These are phyloP conservation scores for Teratosphaeria destructans DNA, from an alignment of 2,329 filamentous ascomycete genomes.

Conservation along the genomic window DNA sequence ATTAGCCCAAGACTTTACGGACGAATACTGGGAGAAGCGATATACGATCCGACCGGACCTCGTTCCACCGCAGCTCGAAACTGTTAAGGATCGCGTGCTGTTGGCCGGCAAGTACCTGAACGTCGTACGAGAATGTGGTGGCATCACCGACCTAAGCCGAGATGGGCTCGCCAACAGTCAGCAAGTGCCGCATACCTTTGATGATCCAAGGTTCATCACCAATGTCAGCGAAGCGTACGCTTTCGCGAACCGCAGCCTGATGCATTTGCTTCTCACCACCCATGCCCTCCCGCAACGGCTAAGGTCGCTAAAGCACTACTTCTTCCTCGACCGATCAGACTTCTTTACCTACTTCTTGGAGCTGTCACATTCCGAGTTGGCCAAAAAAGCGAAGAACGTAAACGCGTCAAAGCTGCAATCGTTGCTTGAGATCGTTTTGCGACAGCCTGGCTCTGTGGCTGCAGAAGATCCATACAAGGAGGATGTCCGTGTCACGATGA, in stretches of 20 bases:
- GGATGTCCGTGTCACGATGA: constrained; percentile 96
- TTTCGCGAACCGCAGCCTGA: constrained; percentile 85
- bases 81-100: constrained; percentile 86
- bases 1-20: constrained; percentile 91
- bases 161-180: constrained; percentile 65
- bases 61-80: constrained; percentile 82
- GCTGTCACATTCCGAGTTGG: constrained; percentile 72
- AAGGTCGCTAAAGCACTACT: constrained; percentile 92
- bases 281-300: constrained; percentile 81
- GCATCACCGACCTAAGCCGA: constrained; percentile 54
- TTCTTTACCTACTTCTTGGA: constrained; percentile 98
- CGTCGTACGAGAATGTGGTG: constrained; percentile 91
- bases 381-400: constrained; percentile 70
- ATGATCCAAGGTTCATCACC: constrained; percentile 82
- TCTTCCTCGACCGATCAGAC: constrained; percentile 94
- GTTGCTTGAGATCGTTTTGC: constrained; percentile 84
- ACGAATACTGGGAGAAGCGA: constrained; percentile 97
- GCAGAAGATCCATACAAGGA: constrained; percentile 96
- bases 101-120: constrained; percentile 96
- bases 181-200: constrained; percentile 84
- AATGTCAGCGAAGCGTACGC: constrained; percentile 95
- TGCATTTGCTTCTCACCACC: constrained; percentile 83
- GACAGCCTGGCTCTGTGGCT: constrained; percentile 91
- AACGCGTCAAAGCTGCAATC: constrained; percentile 92
- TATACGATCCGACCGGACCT: constrained; percentile 90